Base-by-base conservation (phyloP, 495 filamentous ascomycete species). In the Choiromyces venosus region DNA sequence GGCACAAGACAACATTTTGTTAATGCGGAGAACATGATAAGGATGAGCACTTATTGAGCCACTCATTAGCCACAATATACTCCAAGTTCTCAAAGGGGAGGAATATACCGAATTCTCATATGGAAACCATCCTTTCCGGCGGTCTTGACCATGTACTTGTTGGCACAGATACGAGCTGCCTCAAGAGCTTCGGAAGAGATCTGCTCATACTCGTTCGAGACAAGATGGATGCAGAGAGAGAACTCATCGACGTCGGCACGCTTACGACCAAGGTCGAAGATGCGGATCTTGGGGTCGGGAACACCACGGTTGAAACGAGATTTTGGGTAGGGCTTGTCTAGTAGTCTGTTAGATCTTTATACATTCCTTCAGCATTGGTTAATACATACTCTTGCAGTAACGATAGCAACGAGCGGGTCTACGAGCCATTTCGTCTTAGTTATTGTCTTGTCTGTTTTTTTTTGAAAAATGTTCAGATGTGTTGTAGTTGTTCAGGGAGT, bases 1-100 rank as follows among this genome's bases (percentile, higher is more conserved):
- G 81, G 94, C 94, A 85, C 94, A 97, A 78, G 94, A 97, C 91
- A 98, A 92, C 94, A 98, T 97, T 89, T 98, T 98, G 92, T 98
- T 98, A 92, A 98, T 98, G 85, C 94, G 94, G 87, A 97, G 88
- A 85, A 97, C 93, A 87, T 98, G 94, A 92, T 91, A 96, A 74
- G 94, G 94, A 89, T 97, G 94, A 82, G 92, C 93, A 83, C 94
- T 71, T 61, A n/a, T 78, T 18, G 33, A 18, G 33, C 19, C 67
- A 6, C 35, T 56, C 29, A n/a, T 77, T 67, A 77, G 74, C 25
- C 52, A 29, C 9, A 4, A 75, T 70, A 21, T 19, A 35, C 14
- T 25, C 19, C 1, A 37, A 6, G 16, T 33, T 14, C 25, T 33
- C 16, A 6, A 29, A 16, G 52, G 25, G 2, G 12, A n/a, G 39